Evolutionary conservation across 306 rosid species (phyloP), one percentile per base, ranked within the genome.

Genomic region (Leucaena leucocephala): DNA sequence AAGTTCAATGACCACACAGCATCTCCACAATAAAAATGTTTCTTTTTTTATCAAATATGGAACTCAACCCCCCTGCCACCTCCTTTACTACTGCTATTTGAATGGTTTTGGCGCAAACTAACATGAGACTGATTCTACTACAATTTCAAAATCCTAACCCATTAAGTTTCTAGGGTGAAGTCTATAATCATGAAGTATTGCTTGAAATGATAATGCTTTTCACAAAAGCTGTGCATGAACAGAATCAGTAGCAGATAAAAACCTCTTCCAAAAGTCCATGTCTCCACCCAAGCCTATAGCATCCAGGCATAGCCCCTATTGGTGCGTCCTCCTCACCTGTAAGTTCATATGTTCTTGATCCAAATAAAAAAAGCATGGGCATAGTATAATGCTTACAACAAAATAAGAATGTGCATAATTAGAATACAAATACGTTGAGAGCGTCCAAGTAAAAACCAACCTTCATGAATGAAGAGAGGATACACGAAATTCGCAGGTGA

Each of bases 281-380:
- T 81, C 99, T 93, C 99, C 99, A 95, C 12, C 98, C 98, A 83
- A 93, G 98, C 90, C 98, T 83, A 78, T 88, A 95, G 73, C 97
- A 95, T 80, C 99, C 99, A 6, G 98, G 99, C 98, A 95, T 95
- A 48, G 99, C 99, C 43, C 97, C 99, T 80, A 95, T 92, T 0
- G 99, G 98, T 1, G 94, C 83, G 72, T 91, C 97, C 81, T 93
- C 96, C 82, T 89, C 96, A 42, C 99, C 98, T 93, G 94, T 82
- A 84, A 81, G 45, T 80, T 61, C 78, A 68, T 45, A 67, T 34
- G 12, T 64, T 70, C 76, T 72, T 70, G 45, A 80, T 78, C 71
- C 68, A 78, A 50, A 76, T 35, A 72, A 38, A 81, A 48, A 78
- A 27, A 45, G 59, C 40, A 78, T 22, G 35, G 33, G 40, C 64